Percentiles rank a stretch among this genome's conserved stretches.
phyloP scores from a whole-genome alignment of 2,329 filamentous ascomycete genomes.

The Acephala macrosclerotiorum region DNA sequence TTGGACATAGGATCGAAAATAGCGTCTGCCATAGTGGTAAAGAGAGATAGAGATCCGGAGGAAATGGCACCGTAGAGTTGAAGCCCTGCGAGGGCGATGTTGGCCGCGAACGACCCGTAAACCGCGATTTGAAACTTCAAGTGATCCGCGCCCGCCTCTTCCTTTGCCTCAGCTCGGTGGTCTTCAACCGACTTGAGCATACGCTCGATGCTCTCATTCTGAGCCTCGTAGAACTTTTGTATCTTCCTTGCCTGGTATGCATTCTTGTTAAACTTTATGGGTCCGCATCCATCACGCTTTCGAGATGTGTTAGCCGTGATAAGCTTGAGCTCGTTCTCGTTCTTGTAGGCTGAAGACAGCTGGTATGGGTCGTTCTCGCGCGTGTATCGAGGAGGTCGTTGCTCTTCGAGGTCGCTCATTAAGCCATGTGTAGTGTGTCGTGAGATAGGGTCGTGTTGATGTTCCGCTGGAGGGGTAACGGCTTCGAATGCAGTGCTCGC shows the following conservation, averaged over 20 bases:
- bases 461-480: conserved; percentile 35
- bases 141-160: conserved; percentile 82
- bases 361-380: conserved; percentile 80
- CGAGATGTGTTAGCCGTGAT: conserved; percentile 84
- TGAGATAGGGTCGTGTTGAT: conserved; percentile 39
- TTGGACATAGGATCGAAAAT: conserved; percentile 94
- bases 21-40: conserved; percentile 96
- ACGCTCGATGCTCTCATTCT: conserved; percentile 93
- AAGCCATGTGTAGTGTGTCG: conserved; percentile 33
- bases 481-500: conserved; percentile 52
- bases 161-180: conserved; percentile 78
- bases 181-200: conserved; percentile 93
- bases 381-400: conserved; percentile 40
- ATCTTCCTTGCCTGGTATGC: conserved; percentile 56
- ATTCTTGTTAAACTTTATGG: conserved; percentile 43
- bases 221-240: conserved; percentile 83
- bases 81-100: conserved; percentile 77
- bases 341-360: conserved; percentile 80
- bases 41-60: conserved; percentile 91
- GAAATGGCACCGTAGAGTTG: conserved; percentile 90
- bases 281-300: conserved; percentile 66
- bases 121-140: conserved; percentile 74
- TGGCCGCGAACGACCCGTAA: conserved; percentile 77
- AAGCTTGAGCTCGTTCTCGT: conserved; percentile 74
- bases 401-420: conserved; percentile 52